phyloP scores from a whole-genome alignment of 139 green algal species.

The Chara braunii region DNA sequence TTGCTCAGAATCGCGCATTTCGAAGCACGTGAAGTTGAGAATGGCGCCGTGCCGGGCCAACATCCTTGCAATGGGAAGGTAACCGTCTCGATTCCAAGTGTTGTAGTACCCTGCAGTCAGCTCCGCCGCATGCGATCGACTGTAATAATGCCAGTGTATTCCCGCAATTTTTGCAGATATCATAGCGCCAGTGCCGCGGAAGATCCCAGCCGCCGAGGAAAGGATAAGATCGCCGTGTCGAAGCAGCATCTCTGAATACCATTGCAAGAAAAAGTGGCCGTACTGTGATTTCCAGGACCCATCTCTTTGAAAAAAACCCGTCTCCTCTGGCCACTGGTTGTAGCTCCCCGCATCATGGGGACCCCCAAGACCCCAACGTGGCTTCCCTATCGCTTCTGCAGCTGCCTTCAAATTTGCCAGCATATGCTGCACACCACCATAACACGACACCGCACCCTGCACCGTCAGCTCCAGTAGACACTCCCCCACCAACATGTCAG shows the following conservation, averaged over 20 bases:
- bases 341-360: constrained; percentile 90
- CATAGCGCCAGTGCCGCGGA: constrained; percentile 7
- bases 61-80: constrained; percentile 53
- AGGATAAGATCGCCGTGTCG: constrained; percentile 79
- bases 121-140: constrained; percentile 85
- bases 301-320: constrained; percentile 80
- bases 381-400: constrained; percentile 60
- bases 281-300: constrained; percentile 84
- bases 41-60: constrained; percentile 54
- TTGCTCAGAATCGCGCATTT: constrained; percentile 98
- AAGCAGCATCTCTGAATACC: constrained; percentile 82
- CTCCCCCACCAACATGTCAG: no score
- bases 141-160: constrained; percentile 99
- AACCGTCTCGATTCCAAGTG: constrained; percentile 78
- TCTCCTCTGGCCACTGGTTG: constrained; percentile 78
- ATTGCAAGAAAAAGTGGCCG: constrained; percentile 88
- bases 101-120: constrained; percentile 98
- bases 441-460: background rate
- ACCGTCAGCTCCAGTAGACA: background rate
- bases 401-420: constrained; percentile 58
- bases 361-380: constrained; percentile 79
- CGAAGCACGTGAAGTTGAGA: constrained; percentile 94
- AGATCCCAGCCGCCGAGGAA: constrained; percentile 33
- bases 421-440: constrained; percentile 69
- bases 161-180: constrained; percentile 57